Evolutionary conservation across 2,329 filamentous ascomycete genomes (phyloP), one percentile per base, ranked within the genome.

Genomic region (Aspergillus phoenicis): DNA sequence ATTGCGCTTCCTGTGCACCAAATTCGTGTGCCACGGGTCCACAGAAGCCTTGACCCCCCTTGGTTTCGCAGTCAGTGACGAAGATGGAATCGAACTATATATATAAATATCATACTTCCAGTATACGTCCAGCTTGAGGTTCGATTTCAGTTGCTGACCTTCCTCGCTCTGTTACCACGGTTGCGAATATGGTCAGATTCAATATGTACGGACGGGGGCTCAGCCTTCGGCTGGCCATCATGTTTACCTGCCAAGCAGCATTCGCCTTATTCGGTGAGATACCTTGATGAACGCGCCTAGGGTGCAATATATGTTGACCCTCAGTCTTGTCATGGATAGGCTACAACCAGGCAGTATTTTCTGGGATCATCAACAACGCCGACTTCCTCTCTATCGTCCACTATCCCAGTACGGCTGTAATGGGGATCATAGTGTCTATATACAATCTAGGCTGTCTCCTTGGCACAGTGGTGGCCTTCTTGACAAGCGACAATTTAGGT

Each of bases 261-360:
- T 72, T 71, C 54, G 65, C 70, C 45, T 59, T 72, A 38, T 72
- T 71, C 48, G 69, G 70, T 71, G 48, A 33, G 66, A 59, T 26
- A 41, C 38, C 49, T 41, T 41, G 15, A 15, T 10, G 8, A 33
- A 54, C 8, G 33, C 22, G 17, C 43, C 24, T 52, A 43, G 56
- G 36, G 22, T 52, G n/a, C 53, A 41, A 49, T 45, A 24, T 45
- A 45, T 30, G 33, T 61, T 66, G 47, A 65, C 59, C 24, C 45
- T 41, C 26, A 47, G 10, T 57, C 41, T 52, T 43, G 22, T 33
- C 22, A 22, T 39, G 8, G 60, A 33, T 57, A 73, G 81, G 80
- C 2, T 83, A 83, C 48, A 82, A 83, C 30, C 81, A 83, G 64
- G 81, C 80, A 45, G 79, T 82, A 0, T 82, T 83, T 62, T 77